Evolutionary conservation across 2,329 filamentous ascomycete genomes (phyloP).

Genomic region (Raffaelea arxii): DNA sequence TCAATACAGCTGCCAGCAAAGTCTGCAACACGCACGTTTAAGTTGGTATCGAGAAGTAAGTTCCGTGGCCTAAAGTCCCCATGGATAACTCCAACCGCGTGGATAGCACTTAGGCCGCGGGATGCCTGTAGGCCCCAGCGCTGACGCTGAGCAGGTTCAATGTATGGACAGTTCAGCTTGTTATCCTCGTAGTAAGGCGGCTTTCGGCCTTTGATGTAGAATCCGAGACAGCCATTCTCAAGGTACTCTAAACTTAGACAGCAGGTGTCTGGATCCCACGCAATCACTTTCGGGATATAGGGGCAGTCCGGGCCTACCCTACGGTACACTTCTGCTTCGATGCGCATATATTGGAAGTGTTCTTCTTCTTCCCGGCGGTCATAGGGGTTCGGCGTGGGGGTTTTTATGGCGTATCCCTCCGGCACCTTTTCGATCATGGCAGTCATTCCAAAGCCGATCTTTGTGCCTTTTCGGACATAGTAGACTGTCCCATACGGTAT

Average conservation of each 20-base stretch:
- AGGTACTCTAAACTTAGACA: background rate
- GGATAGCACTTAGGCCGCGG: background rate
- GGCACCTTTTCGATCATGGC: background rate
- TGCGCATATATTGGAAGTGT: background rate
- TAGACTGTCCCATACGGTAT: background rate
- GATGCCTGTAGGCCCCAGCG: background rate
- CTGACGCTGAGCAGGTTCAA: background rate
- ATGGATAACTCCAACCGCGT: background rate
- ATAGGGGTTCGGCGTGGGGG: background rate
- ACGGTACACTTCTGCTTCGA: background rate
- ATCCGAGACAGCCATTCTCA: background rate
- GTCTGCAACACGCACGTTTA: background rate
- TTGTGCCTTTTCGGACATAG: background rate
- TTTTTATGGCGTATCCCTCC: background rate
- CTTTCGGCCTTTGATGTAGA: background rate
- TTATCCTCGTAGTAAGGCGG: background rate
- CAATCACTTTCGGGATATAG: background rate
- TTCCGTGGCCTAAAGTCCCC: background rate
- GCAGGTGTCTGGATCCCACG: background rate
- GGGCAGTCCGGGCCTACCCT: background rate
- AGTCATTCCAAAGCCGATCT: background rate
- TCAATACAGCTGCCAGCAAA: conserved; percentile 1
- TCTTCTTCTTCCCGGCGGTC: background rate
- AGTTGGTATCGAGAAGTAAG: background rate
- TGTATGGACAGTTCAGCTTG: background rate